Conservation (phyloP, 2,329 filamentous ascomycete genomes). For the Plectosphaerella plurivora region DNA sequence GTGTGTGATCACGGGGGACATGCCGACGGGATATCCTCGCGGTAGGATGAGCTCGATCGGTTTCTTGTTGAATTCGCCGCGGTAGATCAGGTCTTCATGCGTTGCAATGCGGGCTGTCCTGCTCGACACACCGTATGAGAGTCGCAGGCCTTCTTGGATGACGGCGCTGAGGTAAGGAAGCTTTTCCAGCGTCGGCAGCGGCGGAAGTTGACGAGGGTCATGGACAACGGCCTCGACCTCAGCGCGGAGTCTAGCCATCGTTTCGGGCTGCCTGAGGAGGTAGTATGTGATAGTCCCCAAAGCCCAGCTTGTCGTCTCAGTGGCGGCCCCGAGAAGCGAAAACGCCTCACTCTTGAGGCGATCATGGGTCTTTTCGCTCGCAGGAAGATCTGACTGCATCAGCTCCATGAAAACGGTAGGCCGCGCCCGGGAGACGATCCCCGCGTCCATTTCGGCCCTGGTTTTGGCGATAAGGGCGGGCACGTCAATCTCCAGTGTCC, state of each 20-base stretch:
- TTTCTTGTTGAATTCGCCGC: slow-evolving; percentile 17
- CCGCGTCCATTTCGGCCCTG: slow-evolving; percentile 2
- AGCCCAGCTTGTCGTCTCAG: slow-evolving; percentile 1
- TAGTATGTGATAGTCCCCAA: slow-evolving; percentile 20
- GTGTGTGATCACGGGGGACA: slow-evolving; percentile 32
- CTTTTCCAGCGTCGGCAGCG: slow-evolving; percentile 26
- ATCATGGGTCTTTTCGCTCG: background rate
- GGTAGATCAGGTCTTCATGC: slow-evolving; percentile 23
- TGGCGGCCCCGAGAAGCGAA: background rate
- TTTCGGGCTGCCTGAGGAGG: slow-evolving; percentile 25
- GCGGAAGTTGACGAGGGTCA: background rate
- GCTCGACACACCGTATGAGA: slow-evolving; percentile 23
- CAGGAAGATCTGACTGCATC: slow-evolving; percentile 10
- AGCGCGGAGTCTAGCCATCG: slow-evolving; percentile 19
- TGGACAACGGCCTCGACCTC: slow-evolving; percentile 12
- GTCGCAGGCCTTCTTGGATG: slow-evolving; percentile 30
- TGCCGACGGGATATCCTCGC: slow-evolving; percentile 29
- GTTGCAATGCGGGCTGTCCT: slow-evolving; percentile 20
- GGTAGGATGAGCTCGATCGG: slow-evolving; percentile 26
- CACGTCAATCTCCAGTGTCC: slow-evolving; percentile 3
- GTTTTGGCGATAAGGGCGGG: slow-evolving; percentile 3
- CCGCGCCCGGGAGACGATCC: slow-evolving; percentile 4
- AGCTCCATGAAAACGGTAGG: slow-evolving; percentile 12
- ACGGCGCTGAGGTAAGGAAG: slow-evolving; percentile 31
- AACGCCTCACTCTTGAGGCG: background rate